phyloP scores from a whole-genome alignment of 169 alveolate species.

The Cryptosporidium sp. region DNA sequence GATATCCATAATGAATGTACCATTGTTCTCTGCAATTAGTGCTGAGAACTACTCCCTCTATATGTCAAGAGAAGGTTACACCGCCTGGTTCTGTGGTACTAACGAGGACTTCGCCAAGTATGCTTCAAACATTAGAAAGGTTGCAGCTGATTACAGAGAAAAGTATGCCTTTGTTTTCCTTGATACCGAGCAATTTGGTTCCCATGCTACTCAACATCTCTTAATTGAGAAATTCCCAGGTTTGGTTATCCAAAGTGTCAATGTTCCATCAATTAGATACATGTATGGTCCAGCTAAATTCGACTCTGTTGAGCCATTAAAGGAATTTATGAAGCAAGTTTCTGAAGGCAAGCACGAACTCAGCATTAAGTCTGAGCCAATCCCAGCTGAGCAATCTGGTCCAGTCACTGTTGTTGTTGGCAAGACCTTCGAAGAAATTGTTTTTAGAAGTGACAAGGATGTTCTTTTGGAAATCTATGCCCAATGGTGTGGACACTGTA shows the following conservation, averaged over 20 bases:
- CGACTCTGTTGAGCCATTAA: conserved; percentile 77
- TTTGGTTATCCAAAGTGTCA: conserved; percentile 77
- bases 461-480: conserved; percentile 95
- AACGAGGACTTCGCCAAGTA: conserved; percentile 76
- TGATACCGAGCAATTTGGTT: conserved; percentile 79
- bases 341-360: conserved; percentile 85
- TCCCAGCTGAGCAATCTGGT: conserved; percentile 88
- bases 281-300: conserved; percentile 72
- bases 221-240: conserved; percentile 80
- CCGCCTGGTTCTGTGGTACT: conserved; percentile 81
- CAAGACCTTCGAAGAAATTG: conserved; percentile 84
- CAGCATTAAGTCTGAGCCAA: conserved; percentile 89
- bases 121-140: conserved; percentile 76
- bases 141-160: conserved; percentile 76
- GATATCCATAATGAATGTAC: conserved; percentile 78
- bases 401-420: conserved; percentile 89
- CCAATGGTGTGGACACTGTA: conserved; percentile 99
- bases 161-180: conserved; percentile 79
- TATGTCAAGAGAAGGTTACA: conserved; percentile 74
- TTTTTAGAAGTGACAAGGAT: conserved; percentile 87
- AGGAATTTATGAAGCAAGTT: conserved; percentile 85
- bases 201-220: conserved; percentile 80
- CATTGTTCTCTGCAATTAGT: conserved; percentile 82
- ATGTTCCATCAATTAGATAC: conserved; percentile 74
- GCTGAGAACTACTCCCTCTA: conserved; percentile 81